phyloP scores from a whole-genome alignment of 176 grass and related monocot species.

The Eleusine indica region DNA sequence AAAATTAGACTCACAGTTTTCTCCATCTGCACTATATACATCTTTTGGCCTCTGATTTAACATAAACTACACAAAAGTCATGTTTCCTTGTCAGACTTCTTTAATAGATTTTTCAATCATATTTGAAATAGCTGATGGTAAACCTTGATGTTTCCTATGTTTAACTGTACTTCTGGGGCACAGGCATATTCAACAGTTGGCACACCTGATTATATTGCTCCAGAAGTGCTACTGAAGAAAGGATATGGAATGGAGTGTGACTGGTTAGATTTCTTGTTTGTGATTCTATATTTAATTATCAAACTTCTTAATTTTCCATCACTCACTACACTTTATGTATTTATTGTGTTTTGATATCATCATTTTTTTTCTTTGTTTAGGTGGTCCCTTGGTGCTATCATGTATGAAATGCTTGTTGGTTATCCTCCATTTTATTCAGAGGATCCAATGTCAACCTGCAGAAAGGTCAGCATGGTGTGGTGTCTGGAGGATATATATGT shows the following conservation, averaged over 20 bases:
- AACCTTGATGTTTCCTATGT: conserved; percentile 19
- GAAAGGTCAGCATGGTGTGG: conserved; percentile 55
- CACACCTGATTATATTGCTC: conserved; percentile 99
- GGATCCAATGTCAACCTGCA: conserved; percentile 97
- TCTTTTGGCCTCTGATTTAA: background rate
- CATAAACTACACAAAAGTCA: background rate
- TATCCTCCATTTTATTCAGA: conserved; percentile 99
- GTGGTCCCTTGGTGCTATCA: conserved; percentile 99
- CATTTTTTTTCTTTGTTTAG: conserved; percentile 49
- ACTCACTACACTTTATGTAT: conserved; percentile 26
- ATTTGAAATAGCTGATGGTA: conserved; percentile 2
- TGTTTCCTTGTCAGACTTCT: background rate
- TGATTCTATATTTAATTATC: conserved; percentile 25
- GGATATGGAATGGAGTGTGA: conserved; percentile 99
- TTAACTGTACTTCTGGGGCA: conserved; percentile 29
- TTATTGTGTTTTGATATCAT: conserved; percentile 58
- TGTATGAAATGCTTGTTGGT: conserved; percentile 99
- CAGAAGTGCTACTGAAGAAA: conserved; percentile 98
- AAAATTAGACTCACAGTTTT: background rate
- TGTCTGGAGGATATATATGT: conserved; percentile 11
- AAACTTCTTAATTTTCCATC: conserved; percentile 6
- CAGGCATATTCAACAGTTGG: conserved; percentile 99
- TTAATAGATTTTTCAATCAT: conserved; percentile 34
- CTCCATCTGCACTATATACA: background rate
- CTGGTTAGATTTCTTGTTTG: conserved; percentile 68